phyloP scores from a whole-genome alignment of 2,329 filamentous ascomycete genomes.

The Neonectria faginata region DNA sequence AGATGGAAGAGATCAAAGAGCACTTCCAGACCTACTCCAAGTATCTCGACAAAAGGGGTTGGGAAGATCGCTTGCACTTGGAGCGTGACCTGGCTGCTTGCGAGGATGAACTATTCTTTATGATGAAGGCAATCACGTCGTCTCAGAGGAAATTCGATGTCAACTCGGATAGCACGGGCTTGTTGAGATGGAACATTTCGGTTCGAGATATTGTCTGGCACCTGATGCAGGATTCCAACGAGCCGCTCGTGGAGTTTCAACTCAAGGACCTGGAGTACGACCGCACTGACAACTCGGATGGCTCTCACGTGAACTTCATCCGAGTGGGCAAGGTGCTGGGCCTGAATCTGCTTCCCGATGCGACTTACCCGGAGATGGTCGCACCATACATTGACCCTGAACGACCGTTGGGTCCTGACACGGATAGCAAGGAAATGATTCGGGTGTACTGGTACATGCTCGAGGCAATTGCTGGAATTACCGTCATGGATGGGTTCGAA shows the following conservation, averaged over 20 bases:
- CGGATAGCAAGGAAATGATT: constrained; percentile 81
- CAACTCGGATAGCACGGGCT: constrained; percentile 77
- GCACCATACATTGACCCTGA: constrained; percentile 84
- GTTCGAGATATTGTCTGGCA: constrained; percentile 98
- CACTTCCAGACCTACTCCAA: constrained; percentile 95
- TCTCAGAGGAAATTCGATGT: constrained; percentile 87
- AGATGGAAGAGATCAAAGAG: constrained; percentile 94
- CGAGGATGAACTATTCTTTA: constrained; percentile 98
- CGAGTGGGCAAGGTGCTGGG: constrained; percentile 90
- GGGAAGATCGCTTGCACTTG: constrained; percentile 89
- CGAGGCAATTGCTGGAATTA: constrained; percentile 96
- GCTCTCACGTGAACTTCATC: constrained; percentile 93
- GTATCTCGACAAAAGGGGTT: constrained; percentile 87
- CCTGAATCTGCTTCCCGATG: constrained; percentile 88
- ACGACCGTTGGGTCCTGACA: constrained; percentile 55
- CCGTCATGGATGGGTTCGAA: constrained; percentile 96
- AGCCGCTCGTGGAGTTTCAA: constrained; percentile 93
- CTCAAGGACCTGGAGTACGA: constrained; percentile 92
- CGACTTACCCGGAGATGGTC: constrained; percentile 96
- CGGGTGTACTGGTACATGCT: constrained; percentile 98
- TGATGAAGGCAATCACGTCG: constrained; percentile 99
- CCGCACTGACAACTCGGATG: constrained; percentile 95
- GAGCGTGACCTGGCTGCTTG: constrained; percentile 90
- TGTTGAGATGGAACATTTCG: constrained; percentile 93
- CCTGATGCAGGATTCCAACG: constrained; percentile 85